phyloP scores from a whole-genome alignment of 1,284 basidiomycete species.

The Garcileccinum viscosum region DNA sequence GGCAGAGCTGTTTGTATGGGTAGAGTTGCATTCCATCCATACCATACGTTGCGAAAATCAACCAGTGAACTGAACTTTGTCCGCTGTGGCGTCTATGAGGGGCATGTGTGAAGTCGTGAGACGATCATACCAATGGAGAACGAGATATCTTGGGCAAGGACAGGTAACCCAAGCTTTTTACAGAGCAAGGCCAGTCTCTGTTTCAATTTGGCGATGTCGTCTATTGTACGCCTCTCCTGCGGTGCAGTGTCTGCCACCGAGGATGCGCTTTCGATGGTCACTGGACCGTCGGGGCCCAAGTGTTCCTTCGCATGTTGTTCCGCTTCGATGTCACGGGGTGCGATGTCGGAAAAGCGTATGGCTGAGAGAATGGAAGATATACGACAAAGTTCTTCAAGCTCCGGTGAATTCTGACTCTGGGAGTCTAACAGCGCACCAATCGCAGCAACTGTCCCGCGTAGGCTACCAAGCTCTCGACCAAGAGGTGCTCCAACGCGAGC shows the following conservation, averaged over 20 bases:
- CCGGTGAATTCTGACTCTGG: constrained; percentile 14
- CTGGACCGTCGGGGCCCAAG: constrained; percentile 45
- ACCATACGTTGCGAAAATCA: neutral
- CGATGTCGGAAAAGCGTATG: constrained; percentile 71
- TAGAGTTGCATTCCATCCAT: neutral
- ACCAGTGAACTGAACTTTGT: neutral
- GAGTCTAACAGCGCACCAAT: constrained; percentile 58
- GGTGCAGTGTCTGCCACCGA: constrained; percentile 42
- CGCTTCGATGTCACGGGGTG: constrained; percentile 74
- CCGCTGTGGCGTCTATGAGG: constrained; percentile 1
- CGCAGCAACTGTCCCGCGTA: constrained; percentile 72
- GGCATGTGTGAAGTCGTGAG: neutral
- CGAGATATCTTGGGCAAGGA: constrained; percentile 15
- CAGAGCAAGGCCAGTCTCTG: constrained; percentile 46
- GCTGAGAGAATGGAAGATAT: constrained; percentile 59
- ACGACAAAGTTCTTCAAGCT: constrained; percentile 51
- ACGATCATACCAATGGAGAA: neutral
- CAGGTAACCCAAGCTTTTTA: constrained; percentile 40
- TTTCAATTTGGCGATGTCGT: constrained; percentile 51
- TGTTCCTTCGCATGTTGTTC: constrained; percentile 74
- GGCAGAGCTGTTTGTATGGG: constrained; percentile 1
- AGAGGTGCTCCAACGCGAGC: constrained; percentile 73
- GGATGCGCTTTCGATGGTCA: constrained; percentile 48
- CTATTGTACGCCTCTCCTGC: constrained; percentile 40
- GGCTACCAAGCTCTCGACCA: constrained; percentile 72